Evolutionary conservation across 2,329 filamentous ascomycete genomes (phyloP), one percentile per base, ranked within the genome.

Genomic region (Penicillium sp.): DNA sequence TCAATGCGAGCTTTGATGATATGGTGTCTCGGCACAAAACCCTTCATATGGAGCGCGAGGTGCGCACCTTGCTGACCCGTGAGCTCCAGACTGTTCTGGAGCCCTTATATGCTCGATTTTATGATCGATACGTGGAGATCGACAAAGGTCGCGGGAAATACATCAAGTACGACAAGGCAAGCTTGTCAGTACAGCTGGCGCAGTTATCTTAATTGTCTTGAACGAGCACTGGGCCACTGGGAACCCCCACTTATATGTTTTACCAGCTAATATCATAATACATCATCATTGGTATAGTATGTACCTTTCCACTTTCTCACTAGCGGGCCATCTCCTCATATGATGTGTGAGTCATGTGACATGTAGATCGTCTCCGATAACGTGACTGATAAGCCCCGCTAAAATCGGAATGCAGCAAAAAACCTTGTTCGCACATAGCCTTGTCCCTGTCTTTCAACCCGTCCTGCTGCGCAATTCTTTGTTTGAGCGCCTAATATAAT

Each of bases 121-220:
- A 91, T 86, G 94, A 97, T 74, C 84, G 93, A 27, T 99, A 99
- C 71, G 92, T 97, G 71, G 94, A 97, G 75, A 86, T 97, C 61
- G 93, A 97, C 76, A 97, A 96, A 78, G 94, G 94, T 56, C 95
- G 92, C 76, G 93, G 93, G 63, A 99, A 99, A 75, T 96, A 97
- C 74, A 91, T 96, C 71, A 97, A 96, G 78, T 97, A 96, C 71
- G 92, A 97, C 77, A 97, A 97, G 79, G 80, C 81, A 38, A 84
- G 85, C 44, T 87, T 99, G 66, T 84, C 88, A 43, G 83, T 84
- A 19, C 75, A 81, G 56, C 69, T 87, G 66, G 76, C 79, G 30
- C 62, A 67, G 53, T 51, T 65, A 14, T 53, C 53, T 19, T 65
- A 38, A 55, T 29, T 29, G n/a, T n/a, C 13, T 18, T 27, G 23